Conservation (phyloP, 2,329 filamentous ascomycete genomes). For the Xylaria sp. region DNA sequence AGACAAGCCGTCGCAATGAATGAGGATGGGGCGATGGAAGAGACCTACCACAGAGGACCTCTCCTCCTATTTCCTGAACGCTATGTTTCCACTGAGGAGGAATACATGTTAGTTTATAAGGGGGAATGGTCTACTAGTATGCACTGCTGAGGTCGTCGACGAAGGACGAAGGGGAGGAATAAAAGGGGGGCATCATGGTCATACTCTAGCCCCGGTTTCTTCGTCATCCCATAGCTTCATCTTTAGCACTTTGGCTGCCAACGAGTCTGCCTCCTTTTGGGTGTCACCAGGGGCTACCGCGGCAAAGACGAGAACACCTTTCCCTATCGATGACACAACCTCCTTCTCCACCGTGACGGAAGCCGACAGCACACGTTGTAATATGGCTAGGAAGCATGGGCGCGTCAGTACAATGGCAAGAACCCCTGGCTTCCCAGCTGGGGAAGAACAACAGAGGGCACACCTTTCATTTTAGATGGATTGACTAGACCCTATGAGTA, state of each 20-base stretch:
- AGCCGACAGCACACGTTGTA: conserved; percentile 92
- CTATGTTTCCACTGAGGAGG: conserved; percentile 80
- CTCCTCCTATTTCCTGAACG: conserved; percentile 86
- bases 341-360: conserved; percentile 94
- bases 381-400: conserved; percentile 67
- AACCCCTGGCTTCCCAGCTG: neutral
- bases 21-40: neutral
- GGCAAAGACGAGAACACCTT: conserved; percentile 88
- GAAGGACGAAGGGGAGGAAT: neutral
- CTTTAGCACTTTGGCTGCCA: conserved; percentile 87
- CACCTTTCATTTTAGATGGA: conserved; percentile 46
- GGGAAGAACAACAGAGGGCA: conserved; percentile 20
- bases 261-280: conserved; percentile 80
- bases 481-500: neutral
- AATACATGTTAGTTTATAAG: conserved; percentile 27
- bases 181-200: conserved; percentile 27
- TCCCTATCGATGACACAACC: conserved; percentile 87
- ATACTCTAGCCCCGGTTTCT: conserved; percentile 70
- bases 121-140: neutral
- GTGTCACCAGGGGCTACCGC: conserved; percentile 91
- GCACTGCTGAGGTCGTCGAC: neutral
- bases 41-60: conserved; percentile 85
- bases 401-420: conserved; percentile 21
- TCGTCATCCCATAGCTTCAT: conserved; percentile 92
- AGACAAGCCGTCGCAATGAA: conserved; percentile 1